phyloP scores from a whole-genome alignment of 805 yeast species.

The Candida vartiovaarae region DNA sequence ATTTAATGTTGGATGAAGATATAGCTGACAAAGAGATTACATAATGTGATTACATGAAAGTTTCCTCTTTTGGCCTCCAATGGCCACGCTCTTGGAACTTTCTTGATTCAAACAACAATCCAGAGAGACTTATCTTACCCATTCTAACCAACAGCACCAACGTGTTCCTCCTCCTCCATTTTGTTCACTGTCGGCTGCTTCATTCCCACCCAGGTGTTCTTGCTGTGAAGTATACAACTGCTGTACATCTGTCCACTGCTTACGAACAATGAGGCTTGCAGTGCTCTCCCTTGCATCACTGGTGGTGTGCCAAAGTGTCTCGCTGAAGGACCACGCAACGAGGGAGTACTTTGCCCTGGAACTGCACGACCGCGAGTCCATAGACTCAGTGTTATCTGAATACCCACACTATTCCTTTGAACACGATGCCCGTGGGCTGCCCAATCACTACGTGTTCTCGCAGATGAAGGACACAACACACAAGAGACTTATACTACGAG shows the following conservation, averaged over 20 bases:
- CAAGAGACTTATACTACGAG: constrained; percentile 9
- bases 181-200: neutral
- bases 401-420: constrained; percentile 51
- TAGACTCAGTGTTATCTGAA: constrained; percentile 26
- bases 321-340: constrained; percentile 41
- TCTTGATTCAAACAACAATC: too few relatives aligned
- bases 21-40: neutral
- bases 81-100: neutral
- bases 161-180: neutral
- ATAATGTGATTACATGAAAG: neutral
- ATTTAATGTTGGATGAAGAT: neutral
- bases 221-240: too few relatives aligned
- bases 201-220: too few relatives aligned
- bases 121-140: too few relatives aligned
- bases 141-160: too few relatives aligned
- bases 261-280: neutral
- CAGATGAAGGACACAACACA: constrained; percentile 26
- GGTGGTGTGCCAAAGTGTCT: constrained; percentile 18
- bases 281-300: constrained; percentile 2
- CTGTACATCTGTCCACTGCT: too few relatives aligned
- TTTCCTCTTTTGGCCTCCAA: neutral
- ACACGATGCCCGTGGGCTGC: constrained; percentile 55
- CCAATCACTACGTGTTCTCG: constrained; percentile 63
- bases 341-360: constrained; percentile 62
- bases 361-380: constrained; percentile 28